A percentile compares a stretch with the other conserved stretches of the same genome.
Conservation (phyloP, 2,329 filamentous ascomycete genomes). For the Fusarium euwallaceae region DNA sequence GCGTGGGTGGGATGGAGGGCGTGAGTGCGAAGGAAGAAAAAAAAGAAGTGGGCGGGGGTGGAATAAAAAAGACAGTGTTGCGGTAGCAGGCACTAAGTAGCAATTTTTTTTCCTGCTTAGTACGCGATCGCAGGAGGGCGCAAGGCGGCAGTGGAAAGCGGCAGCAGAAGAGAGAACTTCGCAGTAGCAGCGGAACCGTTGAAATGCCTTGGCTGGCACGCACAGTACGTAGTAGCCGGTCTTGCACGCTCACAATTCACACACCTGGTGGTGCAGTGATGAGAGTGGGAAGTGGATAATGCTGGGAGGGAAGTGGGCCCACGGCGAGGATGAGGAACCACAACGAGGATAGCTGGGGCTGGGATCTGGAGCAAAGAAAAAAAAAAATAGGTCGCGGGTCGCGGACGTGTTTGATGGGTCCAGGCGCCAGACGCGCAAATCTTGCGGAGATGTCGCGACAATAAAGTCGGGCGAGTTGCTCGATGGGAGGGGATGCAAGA, state of each 20-base stretch:
- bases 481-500: slow-evolving; percentile 15
- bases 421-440: slow-evolving; percentile 48
- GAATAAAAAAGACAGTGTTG: slow-evolving; percentile 33
- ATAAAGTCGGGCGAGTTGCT: slow-evolving; percentile 18
- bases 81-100: slow-evolving; percentile 36
- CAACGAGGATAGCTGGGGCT: slow-evolving; percentile 46
- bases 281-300: slow-evolving; percentile 46
- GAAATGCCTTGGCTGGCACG: slow-evolving; percentile 39
- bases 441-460: slow-evolving; percentile 34
- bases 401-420: slow-evolving; percentile 46
- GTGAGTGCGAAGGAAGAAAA: slow-evolving; percentile 38
- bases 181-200: slow-evolving; percentile 41
- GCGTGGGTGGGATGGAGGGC: slow-evolving; percentile 38
- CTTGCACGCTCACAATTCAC: slow-evolving; percentile 37
- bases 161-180: slow-evolving; percentile 15
- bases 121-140: slow-evolving; percentile 31
- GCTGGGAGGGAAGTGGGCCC: slow-evolving; percentile 46
- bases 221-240: slow-evolving; percentile 34
- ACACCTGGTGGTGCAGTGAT: slow-evolving; percentile 29
- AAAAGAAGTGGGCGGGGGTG: slow-evolving; percentile 44
- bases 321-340: slow-evolving; percentile 44
- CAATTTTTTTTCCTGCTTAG: slow-evolving; percentile 35
- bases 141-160: slow-evolving; percentile 23
- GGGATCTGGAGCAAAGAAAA: slow-evolving; percentile 43
- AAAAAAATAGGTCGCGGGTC: slow-evolving; percentile 43